Percentiles rank a stretch among this genome's conserved stretches.
phyloP scores from a whole-genome alignment of 1,139 yeast species.

The Saccharomyces hybrid region DNA sequence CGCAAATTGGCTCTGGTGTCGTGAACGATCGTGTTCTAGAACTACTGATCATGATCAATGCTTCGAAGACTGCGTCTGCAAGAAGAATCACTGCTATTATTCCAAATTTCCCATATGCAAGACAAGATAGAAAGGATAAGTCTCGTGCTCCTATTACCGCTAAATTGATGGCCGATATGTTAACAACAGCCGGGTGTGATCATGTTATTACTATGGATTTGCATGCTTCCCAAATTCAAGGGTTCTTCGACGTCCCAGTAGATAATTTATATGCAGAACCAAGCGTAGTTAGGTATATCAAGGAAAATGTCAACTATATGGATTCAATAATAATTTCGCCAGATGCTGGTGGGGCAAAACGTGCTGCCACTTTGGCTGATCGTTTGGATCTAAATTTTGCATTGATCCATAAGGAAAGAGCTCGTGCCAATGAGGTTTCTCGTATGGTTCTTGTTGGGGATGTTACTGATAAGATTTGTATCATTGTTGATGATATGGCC shows the following conservation, averaged over 20 bases:
- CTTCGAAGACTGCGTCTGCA: slow-evolving; percentile 93
- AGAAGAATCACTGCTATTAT: slow-evolving; percentile 90
- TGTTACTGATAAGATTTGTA: slow-evolving; percentile 77
- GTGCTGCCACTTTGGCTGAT: slow-evolving; percentile 95
- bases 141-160: slow-evolving; percentile 97
- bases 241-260: slow-evolving; percentile 92
- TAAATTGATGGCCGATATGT: slow-evolving; percentile 88
- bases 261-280: slow-evolving; percentile 97
- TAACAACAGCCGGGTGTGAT: slow-evolving; percentile 92
- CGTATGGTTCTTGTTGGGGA: slow-evolving; percentile 97
- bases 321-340: slow-evolving; percentile 88
- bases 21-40: slow-evolving; percentile 88
- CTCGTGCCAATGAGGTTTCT: slow-evolving; percentile 87
- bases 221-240: slow-evolving; percentile 97
- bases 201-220: slow-evolving; percentile 97
- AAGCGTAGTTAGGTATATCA: slow-evolving; percentile 78
- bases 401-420: slow-evolving; percentile 92
- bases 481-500: slow-evolving; percentile 96
- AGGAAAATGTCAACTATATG: slow-evolving; percentile 58
- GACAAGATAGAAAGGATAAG: slow-evolving; percentile 96
- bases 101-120: slow-evolving; percentile 94
- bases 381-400: slow-evolving; percentile 89
- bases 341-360: slow-evolving; percentile 98
- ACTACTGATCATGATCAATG: slow-evolving; percentile 82
- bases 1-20: slow-evolving; percentile 85